Evolutionary conservation across 2,329 filamentous ascomycete species (phyloP).

Genomic region (Beauveria medogensis): DNA sequence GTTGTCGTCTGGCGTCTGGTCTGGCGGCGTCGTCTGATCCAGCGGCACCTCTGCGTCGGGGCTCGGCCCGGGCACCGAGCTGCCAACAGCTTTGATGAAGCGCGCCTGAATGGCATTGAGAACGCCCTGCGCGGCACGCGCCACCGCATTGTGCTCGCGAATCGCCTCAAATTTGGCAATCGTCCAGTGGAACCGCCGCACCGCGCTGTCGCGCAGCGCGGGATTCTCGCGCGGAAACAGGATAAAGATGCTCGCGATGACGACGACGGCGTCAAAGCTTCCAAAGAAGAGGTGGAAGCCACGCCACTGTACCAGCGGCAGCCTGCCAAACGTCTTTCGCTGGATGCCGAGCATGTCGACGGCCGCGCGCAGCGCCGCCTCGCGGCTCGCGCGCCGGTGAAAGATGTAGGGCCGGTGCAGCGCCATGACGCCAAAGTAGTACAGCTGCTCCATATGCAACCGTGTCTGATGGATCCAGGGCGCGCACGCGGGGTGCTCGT

Average conservation of each 20-base stretch:
- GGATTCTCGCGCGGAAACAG: conserved; percentile 49
- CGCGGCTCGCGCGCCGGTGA: conserved; percentile 43
- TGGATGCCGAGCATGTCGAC: conserved; percentile 49
- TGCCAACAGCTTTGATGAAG: conserved; percentile 41
- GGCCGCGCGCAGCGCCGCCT: conserved; percentile 47
- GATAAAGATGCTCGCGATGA: conserved; percentile 53
- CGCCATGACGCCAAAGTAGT: conserved; percentile 48
- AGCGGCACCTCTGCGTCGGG: neutral
- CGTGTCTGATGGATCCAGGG: conserved; percentile 43
- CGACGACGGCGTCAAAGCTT: conserved; percentile 55
- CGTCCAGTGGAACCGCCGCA: conserved; percentile 52
- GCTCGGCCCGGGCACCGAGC: conserved; percentile 1
- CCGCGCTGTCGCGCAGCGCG: conserved; percentile 36
- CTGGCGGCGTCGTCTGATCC: neutral
- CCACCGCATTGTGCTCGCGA: conserved; percentile 43
- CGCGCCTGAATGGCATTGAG: conserved; percentile 46
- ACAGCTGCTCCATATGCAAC: conserved; percentile 38
- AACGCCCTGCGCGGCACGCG: conserved; percentile 45
- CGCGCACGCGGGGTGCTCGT: conserved; percentile 39
- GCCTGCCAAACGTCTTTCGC: conserved; percentile 37
- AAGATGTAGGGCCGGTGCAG: conserved; percentile 57
- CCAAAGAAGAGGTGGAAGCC: conserved; percentile 52
- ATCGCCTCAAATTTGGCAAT: conserved; percentile 51
- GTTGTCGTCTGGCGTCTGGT: neutral
- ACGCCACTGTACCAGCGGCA: conserved; percentile 42